These are phyloP conservation scores for Populus simonii DNA, from an alignment of 345 rosid genomes.

Conservation along the genomic window DNA sequence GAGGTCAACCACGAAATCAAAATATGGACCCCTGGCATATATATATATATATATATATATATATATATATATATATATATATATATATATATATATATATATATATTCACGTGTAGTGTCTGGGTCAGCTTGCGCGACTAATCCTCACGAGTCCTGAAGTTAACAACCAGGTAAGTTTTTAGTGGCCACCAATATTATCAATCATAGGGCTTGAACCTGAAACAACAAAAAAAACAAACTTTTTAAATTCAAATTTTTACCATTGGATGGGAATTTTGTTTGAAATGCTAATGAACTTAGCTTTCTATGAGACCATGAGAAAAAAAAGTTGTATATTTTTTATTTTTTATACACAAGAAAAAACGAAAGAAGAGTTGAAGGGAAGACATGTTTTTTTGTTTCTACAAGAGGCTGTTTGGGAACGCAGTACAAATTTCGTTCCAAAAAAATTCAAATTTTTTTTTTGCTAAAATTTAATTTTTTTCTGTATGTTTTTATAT, in stretches of 20 bases:
- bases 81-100: no score
- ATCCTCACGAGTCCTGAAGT: no score
- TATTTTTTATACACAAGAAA: background rate
- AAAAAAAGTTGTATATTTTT: background rate
- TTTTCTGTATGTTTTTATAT: no score
- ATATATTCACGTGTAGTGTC: no score
- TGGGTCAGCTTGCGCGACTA: rapidly evolving
- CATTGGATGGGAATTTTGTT: background rate
- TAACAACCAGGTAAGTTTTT: rapidly evolving
- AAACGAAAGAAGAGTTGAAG: background rate
- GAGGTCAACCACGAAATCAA: background rate
- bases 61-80: no score
- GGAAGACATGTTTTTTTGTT: background rate
- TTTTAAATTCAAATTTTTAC: no score
- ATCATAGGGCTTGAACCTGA: background rate
- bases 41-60: no score
- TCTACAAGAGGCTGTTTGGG: background rate
- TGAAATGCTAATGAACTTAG: background rate
- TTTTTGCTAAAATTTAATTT: no score
- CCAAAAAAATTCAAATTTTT: no score
- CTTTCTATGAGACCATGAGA: background rate
- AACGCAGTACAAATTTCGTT: no score
- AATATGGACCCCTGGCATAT: background rate
- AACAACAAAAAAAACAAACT: rapidly evolving
- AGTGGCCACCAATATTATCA: no score